Base-by-base conservation (phyloP, 192 early-diverging fungal species). In the Backusella psychrophila region DNA sequence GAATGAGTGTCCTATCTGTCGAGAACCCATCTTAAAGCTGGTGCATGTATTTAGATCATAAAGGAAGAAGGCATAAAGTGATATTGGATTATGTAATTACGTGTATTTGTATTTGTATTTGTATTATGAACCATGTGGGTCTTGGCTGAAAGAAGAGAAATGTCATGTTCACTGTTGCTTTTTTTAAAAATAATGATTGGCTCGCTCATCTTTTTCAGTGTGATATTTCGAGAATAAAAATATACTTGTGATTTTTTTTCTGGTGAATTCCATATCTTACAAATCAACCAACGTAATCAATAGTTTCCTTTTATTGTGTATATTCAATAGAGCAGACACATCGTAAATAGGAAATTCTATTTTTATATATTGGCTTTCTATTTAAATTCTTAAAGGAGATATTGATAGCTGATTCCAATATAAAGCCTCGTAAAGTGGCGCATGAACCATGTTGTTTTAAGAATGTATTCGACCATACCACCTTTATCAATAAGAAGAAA, bases 1-100 rank as follows among this genome's bases (percentile, higher is more conserved):
- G 69, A 89, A 89, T 69, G 92, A 94, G 84, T 95, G 94, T 81
- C 94, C 94, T 26, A 95, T 95, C 66, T 95, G 94, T 71, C 76
- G 93, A 36, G 93, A 91, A 49, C 86, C 88, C 31, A 93, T 94
- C 33, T 75, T 88, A 19, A 87, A 85, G 42, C 74, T 93, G 21
- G 84, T 94, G 15, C 91, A 90, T 79, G 91, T 93, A 3, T 94
- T 93, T 77, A 81, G 90, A 41, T 86, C 90, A 49, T 49, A 49
- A 49, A 49, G 6, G 46, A 31, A 33, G 33, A 3, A n/a, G 31
- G 33, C 33, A 33, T 33, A 33, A 33, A 33, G 33, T 33, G 33
- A 33, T 33, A 33, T 33, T 33, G 7, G 38, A 39, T 39, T 39
- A 44, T 17, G 42, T 44, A 44, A 44, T 44, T 0, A 44, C 4